Percentiles rank a stretch among this genome's conserved stretches.
Evolutionary conservation across 208 protist species (phyloP).

Genomic region (Wallacemonas collosoma): DNA sequence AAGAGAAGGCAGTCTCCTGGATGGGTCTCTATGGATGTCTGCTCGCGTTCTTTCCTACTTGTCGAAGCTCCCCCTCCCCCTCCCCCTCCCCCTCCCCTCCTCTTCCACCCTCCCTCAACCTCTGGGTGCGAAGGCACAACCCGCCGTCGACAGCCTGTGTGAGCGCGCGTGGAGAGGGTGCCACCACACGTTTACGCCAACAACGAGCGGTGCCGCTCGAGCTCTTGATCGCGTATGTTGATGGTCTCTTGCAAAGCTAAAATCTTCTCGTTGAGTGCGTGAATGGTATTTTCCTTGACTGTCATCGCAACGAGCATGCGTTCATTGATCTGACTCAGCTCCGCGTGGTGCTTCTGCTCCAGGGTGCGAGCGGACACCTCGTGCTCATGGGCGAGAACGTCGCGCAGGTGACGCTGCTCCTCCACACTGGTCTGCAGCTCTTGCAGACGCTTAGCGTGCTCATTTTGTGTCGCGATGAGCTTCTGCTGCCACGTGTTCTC

Average conservation of each 20-base stretch:
- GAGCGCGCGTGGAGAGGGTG: background rate
- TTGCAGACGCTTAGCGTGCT: conserved; percentile 58
- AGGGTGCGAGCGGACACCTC: conserved; percentile 53
- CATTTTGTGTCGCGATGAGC: conserved; percentile 60
- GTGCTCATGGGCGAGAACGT: conserved; percentile 36
- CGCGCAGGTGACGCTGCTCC: conserved; percentile 35
- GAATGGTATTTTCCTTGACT: conserved; percentile 75
- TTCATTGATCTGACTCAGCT: conserved; percentile 84
- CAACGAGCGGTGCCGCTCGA: conserved; percentile 65
- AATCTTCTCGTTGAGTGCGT: conserved; percentile 64
- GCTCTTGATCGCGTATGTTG: conserved; percentile 67
- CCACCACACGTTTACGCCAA: conserved; percentile 20
- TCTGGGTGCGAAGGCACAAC: no score
- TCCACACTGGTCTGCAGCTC: conserved; percentile 51
- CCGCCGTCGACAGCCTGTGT: no score
- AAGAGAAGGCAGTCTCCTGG: no score
- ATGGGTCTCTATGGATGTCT: no score
- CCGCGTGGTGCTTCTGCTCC: conserved; percentile 77
- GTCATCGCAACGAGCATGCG: conserved; percentile 79
- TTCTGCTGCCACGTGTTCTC: conserved; percentile 74
- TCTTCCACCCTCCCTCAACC: no score
- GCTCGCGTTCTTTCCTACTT: no score
- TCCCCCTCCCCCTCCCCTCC: no score
- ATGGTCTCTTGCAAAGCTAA: conserved; percentile 72
- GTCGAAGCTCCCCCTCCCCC: no score